Evolutionary conservation across 352 stramenopile species (phyloP).

Genomic region (Phytophthora palmivora): DNA sequence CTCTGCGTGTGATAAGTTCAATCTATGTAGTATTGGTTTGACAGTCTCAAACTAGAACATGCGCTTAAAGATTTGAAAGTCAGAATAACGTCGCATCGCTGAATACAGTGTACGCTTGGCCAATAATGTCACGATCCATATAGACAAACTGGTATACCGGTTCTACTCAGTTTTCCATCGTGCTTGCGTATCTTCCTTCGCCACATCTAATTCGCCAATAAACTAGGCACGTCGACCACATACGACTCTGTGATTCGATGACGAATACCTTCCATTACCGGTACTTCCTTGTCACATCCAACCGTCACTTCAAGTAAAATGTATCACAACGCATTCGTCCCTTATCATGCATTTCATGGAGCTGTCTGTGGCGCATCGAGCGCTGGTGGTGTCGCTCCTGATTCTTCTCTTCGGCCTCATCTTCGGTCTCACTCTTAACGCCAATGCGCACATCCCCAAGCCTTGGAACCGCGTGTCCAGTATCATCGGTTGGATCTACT

Average conservation of each 20-base stretch:
- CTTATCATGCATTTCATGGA: constrained; percentile 34
- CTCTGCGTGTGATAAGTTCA: too few species aligned
- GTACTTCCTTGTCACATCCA: constrained; percentile 1
- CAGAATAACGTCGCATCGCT: too few species aligned
- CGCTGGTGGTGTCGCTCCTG: constrained; percentile 49
- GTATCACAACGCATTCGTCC: constrained; percentile 38
- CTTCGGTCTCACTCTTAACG: constrained; percentile 67
- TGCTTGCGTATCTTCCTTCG: background rate
- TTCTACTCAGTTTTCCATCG: too few species aligned
- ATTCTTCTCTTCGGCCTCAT: constrained; percentile 67
- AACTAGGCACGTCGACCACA: constrained; percentile 1
- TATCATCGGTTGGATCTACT: constrained; percentile 93
- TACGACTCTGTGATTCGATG: constrained; percentile 10
- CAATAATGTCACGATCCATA: too few species aligned
- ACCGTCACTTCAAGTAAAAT: constrained; percentile 20
- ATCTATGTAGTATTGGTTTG: too few species aligned
- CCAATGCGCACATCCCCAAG: constrained; percentile 82
- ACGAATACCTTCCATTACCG: background rate
- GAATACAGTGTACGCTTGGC: too few species aligned
- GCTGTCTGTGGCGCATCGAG: constrained; percentile 38
- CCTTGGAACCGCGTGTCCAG: constrained; percentile 88
- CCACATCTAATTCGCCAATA: constrained; percentile 3
- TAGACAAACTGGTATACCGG: too few species aligned
- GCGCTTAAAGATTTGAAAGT: too few species aligned
- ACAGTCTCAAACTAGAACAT: too few species aligned